Conservation (phyloP, 2,329 filamentous ascomycete species). For the Ophiocordyceps camponoti-floridani region DNA sequence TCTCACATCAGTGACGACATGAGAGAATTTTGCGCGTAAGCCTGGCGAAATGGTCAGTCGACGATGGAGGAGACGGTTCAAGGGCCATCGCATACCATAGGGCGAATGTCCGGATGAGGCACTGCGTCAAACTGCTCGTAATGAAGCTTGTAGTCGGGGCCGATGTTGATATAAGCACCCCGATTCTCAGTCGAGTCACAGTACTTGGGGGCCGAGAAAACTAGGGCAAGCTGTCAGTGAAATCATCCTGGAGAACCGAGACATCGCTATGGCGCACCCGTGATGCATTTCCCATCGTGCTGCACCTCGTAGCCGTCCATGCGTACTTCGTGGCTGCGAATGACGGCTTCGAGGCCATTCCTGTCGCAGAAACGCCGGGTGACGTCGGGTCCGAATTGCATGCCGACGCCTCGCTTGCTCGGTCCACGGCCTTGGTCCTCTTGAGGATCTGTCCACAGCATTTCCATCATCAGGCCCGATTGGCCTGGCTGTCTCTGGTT, state of each 20-base stretch:
- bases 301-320: constrained; percentile 99
- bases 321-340: constrained; percentile 90
- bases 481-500: constrained; percentile 86
- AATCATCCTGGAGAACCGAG: not conserved
- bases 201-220: constrained; percentile 95
- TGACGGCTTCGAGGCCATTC: constrained; percentile 87
- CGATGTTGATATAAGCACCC: constrained; percentile 95
- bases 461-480: constrained; percentile 97
- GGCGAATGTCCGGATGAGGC: constrained; percentile 85
- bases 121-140: constrained; percentile 94
- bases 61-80: not conserved
- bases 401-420: constrained; percentile 88
- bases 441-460: constrained; percentile 98
- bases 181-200: constrained; percentile 97
- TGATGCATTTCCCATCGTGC: constrained; percentile 90
- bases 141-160: constrained; percentile 74
- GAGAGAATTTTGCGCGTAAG: constrained; percentile 71
- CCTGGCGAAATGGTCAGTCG: constrained; percentile 27
- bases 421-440: constrained; percentile 70
- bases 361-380: constrained; percentile 94
- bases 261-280: constrained; percentile 34
- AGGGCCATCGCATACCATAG: constrained; percentile 49
- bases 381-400: constrained; percentile 93
- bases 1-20: constrained; percentile 56
- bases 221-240: constrained; percentile 20